Evolutionary conservation across 805 yeast species (phyloP), one percentile per base, ranked within the genome.

Genomic region (Metschnikowia lachancei): DNA sequence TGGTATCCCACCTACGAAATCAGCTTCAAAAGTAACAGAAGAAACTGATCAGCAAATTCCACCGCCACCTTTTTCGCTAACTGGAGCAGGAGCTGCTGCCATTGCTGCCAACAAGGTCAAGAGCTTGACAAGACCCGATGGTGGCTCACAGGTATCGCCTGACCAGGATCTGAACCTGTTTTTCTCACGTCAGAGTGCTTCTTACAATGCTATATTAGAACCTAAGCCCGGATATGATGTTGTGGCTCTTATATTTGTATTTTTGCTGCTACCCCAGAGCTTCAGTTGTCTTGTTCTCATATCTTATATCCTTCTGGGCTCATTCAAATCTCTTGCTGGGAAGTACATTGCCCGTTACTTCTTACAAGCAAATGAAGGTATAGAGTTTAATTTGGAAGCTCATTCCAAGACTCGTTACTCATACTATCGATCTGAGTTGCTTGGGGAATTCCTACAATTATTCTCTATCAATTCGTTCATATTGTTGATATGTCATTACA

Each of bases 221-320:
- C 55, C 58, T 13, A 46, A 31, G 19, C 49, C 55, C 13, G 47
- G 49, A 29, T 52, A 67, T 40, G 74, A 69, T 45, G 59, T 67
- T 13, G 52, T 67, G 33, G 63, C 72, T 24, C 51, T 67, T 33
- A 58, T 64, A 7, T 61, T 66, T 49, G 47, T 67, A n/a, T 43
- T 67, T 11, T 55, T 61, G 36, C 49, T 57, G 18, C 47, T 67
- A 17, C 72, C 74, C 10, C 62, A 56, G 41, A 35, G 57, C 40
- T 31, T 59, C 22, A 61, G 66, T 18, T 53, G 65, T 41, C 28
- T 57, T 13, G 51, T 63, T 16, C 54, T 64, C 29, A 36, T 54
- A 10, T 43, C 60, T 6, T 64, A 62, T 45, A 56, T 60, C 19
- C 49, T 65, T 19, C 59, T 63, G 47, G 66, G 67, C 12, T 59